Base-by-base conservation (phyloP, 2,329 filamentous ascomycete species). In the Aureobasidium sp. region DNA sequence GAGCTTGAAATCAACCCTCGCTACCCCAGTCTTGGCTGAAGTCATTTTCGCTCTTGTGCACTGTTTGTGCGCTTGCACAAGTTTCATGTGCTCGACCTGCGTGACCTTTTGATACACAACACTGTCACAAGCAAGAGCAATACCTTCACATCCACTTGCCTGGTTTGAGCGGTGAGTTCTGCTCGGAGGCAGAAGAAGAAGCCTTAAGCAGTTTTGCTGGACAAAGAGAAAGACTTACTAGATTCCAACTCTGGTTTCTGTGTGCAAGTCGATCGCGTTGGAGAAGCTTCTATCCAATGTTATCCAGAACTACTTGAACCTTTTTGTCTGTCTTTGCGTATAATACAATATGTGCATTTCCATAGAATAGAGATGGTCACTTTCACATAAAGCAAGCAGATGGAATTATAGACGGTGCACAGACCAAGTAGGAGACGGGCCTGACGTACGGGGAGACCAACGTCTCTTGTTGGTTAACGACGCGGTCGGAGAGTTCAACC, bases 1-100 rank as follows among this genome's bases (percentile, higher is more conserved):
- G 33, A 53, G 49, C 49, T 53, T 53, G 49, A 27, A 53, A 53
- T 53, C 35, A 31, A 50, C 31, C 48, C 47, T 50, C 47, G 47
- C 35, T 37, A 37, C 31, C 50, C 50, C 37, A 19, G 52, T 33
- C 52, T 56, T 56, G 52, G 52, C 52, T 53, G 49, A 53, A 53
- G 49, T 53, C 49, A 53, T 53, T 53, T 15, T n/a, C 35, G 6
- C 8, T 3, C 27, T 33, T 49, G 27, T 33, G 11, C 47, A 8
- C 48, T 24, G n/a, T 19, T 53, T 39, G 19, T 53, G 49, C 35
- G 6, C 49, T 22, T 53, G 33, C 49, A 53, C 49, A 53, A 53
- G n/a, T 12, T 35, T 50, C 31, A 22, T 50, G 29, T 35, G n/a
- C n/a, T 31, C 35, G 19, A 50, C 24, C 19, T 50, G 14, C 0